Evolutionary conservation across 2,329 filamentous ascomycete species (phyloP).

Genomic region (Nemania serpens): DNA sequence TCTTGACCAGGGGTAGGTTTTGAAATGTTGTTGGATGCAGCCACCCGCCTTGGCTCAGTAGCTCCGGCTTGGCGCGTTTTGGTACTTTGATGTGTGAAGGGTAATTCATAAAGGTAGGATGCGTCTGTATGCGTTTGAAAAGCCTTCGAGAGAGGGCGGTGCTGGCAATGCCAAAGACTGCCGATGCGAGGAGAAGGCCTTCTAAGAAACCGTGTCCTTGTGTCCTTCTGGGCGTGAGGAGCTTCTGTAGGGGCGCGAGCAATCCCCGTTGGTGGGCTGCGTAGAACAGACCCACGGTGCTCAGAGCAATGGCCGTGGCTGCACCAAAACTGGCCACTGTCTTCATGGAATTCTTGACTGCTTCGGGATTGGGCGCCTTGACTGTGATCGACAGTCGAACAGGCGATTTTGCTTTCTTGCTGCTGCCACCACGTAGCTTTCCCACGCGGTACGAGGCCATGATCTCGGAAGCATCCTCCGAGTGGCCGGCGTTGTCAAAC

Average conservation of each 20-base stretch:
- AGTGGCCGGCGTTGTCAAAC: constrained; percentile 85
- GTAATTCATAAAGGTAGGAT: constrained; percentile 42
- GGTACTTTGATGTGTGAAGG: constrained; percentile 48
- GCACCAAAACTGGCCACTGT: constrained; percentile 9
- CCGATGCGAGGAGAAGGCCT: constrained; percentile 45
- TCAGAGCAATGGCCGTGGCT: constrained; percentile 11
- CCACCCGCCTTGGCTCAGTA: constrained; percentile 50
- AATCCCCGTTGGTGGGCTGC: constrained; percentile 8
- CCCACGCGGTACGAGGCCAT: constrained; percentile 47
- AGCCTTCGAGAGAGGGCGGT: constrained; percentile 39
- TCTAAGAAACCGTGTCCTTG: constrained; percentile 43
- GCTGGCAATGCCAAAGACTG: constrained; percentile 41
- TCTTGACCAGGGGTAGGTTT: constrained; percentile 49
- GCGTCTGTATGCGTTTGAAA: constrained; percentile 41
- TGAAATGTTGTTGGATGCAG: constrained; percentile 56
- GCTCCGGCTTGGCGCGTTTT: constrained; percentile 44
- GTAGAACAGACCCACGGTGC: constrained; percentile 20
- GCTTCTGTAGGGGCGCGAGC: constrained; percentile 5
- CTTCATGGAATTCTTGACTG: constrained; percentile 6
- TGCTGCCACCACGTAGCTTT: constrained; percentile 41
- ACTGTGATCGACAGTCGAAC: constrained; percentile 30
- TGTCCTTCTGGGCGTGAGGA: constrained; percentile 6
- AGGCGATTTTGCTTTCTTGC: constrained; percentile 30
- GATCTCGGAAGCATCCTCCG: constrained; percentile 59
- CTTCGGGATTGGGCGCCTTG: constrained; percentile 10